Base-by-base conservation (phyloP, 495 filamentous ascomycete genomes). In the Rusavskia elegans region DNA sequence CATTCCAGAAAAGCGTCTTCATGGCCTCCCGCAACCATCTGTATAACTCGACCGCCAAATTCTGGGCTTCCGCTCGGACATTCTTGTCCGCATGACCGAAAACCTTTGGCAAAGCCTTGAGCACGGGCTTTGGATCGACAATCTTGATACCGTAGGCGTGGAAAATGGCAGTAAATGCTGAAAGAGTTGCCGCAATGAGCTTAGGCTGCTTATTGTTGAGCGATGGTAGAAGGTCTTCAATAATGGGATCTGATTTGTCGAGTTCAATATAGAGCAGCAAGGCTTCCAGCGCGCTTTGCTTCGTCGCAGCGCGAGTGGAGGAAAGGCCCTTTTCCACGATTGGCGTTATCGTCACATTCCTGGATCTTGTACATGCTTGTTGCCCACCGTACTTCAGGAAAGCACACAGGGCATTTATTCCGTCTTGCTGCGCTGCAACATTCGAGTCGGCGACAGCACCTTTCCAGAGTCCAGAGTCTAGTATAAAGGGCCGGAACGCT, bases 1-100 rank as follows among this genome's bases (percentile, higher is more conserved):
- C 93, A 40, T 78, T 78, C 87, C 89, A 99, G 63, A 99, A 99
- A 63, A 95, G 80, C 17, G 90, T 87, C 64, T 99, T 99, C 77
- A 99, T 97, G 2, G 89, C 93, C 52, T 99, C 93, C 54, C 87
- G 83, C 30, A 99, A 75, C 93, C 93, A 99, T 64, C 93, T 74
- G 67, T 97, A 99, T 42, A 99, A 78, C 60, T 97, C 93, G 48
- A 95, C 89, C 0, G 89, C 83, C 29, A 99, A 72, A 57, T 84
- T 88, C 48, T 92, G 90, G 27, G 87, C 86, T 66, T 97, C 93
- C 1, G 89, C 88, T 61, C 93, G 83, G 14, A 99, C 93, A 63
- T 96, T 97, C 66, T 99, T 99, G 73, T 99, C 93, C 5, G 93
- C 89, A 65, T 97, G 92, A 14, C 87, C 85, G 58, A 95, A 99